A percentile compares a stretch with the other conserved stretches of the same genome.
Conservation (phyloP, 1,284 basidiomycete species). For the Trichosporon faecale region DNA sequence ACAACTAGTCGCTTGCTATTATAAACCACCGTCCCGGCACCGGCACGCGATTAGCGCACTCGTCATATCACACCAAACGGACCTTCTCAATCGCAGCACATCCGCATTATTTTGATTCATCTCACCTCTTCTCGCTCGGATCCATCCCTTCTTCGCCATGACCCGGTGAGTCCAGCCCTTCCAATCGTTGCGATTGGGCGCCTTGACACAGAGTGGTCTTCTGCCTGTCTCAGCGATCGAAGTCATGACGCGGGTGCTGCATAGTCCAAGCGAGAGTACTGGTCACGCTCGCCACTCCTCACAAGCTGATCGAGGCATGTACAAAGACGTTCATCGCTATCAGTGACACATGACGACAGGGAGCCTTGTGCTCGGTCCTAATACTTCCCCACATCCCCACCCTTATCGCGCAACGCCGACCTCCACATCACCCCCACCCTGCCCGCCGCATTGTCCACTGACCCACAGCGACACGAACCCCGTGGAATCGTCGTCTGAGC, state of each 20-base stretch:
- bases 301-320: neutral
- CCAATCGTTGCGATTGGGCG: neutral
- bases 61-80: neutral
- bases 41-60: neutral
- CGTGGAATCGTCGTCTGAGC: slow-evolving; percentile 33
- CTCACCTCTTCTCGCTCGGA: neutral
- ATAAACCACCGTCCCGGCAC: neutral
- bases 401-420: neutral
- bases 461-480: slow-evolving; percentile 31
- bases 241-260: neutral
- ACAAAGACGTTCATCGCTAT: neutral
- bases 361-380: neutral
- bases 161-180: slow-evolving; percentile 1
- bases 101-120: neutral
- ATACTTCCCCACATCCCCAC: neutral
- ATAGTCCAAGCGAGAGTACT: neutral
- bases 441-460: neutral
- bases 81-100: neutral
- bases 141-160: neutral
- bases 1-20: neutral
- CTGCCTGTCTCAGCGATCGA: neutral
- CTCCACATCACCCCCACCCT: neutral
- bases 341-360: neutral
- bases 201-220: neutral
- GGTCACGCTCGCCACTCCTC: neutral